A percentile compares a stretch with the other conserved stretches of the same genome.
Evolutionary conservation across 2,329 filamentous ascomycete species (phyloP).

Genomic region (Blastomyces emzantsi): DNA sequence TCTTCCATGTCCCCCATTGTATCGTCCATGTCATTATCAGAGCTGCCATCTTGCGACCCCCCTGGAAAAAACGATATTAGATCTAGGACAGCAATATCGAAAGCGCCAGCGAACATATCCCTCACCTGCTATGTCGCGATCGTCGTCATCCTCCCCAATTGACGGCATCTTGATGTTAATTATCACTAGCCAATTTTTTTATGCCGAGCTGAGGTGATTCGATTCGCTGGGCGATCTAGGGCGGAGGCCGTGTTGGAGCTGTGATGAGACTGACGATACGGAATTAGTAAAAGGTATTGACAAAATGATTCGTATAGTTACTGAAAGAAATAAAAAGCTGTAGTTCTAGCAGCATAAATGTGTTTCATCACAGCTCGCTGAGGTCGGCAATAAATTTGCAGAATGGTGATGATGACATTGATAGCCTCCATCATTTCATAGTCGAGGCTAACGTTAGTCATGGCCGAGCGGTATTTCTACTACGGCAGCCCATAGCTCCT

Average conservation of each 20-base stretch:
- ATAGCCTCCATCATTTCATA: too few species aligned
- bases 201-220: background rate
- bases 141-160: constrained; percentile 34
- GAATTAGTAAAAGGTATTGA: background rate
- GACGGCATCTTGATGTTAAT: constrained; percentile 21
- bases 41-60: constrained; percentile 42
- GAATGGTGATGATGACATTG: too few species aligned
- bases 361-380: background rate
- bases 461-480: too few species aligned
- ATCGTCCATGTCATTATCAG: constrained; percentile 42
- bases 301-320: background rate
- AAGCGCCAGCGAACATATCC: background rate
- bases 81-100: background rate
- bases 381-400: too few species aligned
- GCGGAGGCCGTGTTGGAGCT: too few species aligned
- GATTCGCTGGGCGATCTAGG: background rate
- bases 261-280: background rate
- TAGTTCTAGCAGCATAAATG: background rate
- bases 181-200: background rate
- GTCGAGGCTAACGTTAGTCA: too few species aligned
- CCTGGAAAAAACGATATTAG: constrained; percentile 22
- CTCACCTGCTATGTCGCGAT: constrained; percentile 35
- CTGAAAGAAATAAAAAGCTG: background rate
- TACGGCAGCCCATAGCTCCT: too few species aligned
- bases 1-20: constrained; percentile 37